Evolutionary conservation across 2,329 filamentous ascomycete species (phyloP).

Genomic region (Harringtonia aguacate): DNA sequence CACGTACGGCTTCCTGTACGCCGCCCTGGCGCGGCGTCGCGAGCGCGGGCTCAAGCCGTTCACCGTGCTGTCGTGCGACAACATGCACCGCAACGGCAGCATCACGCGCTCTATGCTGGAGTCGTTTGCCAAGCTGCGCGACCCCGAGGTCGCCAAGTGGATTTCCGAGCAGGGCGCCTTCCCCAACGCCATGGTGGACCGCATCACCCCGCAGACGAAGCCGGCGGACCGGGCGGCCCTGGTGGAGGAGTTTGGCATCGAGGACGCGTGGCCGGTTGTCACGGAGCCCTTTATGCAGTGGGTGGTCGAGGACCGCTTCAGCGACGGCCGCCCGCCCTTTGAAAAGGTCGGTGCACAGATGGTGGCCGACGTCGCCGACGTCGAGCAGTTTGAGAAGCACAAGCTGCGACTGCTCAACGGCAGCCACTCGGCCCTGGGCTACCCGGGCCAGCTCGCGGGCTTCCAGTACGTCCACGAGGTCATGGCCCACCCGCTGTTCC

Average conservation of each 20-base stretch:
- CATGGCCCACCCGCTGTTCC: constrained; percentile 35
- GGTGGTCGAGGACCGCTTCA: constrained; percentile 43
- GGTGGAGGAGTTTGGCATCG: constrained; percentile 31
- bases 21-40: constrained; percentile 34
- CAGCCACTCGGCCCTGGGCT: constrained; percentile 40
- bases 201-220: constrained; percentile 40
- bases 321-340: constrained; percentile 37
- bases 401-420: constrained; percentile 45
- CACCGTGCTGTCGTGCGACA: constrained; percentile 44
- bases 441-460: constrained; percentile 38
- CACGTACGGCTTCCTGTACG: constrained; percentile 42
- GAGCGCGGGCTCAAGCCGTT: constrained; percentile 36
- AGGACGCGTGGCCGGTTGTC: constrained; percentile 42
- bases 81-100: constrained; percentile 46
- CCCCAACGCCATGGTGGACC: constrained; percentile 46
- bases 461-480: constrained; percentile 45
- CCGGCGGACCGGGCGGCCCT: constrained; percentile 32
- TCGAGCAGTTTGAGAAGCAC: constrained; percentile 45
- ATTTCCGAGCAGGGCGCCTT: constrained; percentile 35
- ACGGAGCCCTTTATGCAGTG: constrained; percentile 47
- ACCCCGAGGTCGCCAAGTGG: constrained; percentile 37
- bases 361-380: constrained; percentile 37
- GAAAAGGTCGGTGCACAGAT: constrained; percentile 43
- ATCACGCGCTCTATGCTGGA: constrained; percentile 41
- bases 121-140: constrained; percentile 34